phyloP scores from a whole-genome alignment of 164 flowering plant genomes.

The Vitis rotundifolia region DNA sequence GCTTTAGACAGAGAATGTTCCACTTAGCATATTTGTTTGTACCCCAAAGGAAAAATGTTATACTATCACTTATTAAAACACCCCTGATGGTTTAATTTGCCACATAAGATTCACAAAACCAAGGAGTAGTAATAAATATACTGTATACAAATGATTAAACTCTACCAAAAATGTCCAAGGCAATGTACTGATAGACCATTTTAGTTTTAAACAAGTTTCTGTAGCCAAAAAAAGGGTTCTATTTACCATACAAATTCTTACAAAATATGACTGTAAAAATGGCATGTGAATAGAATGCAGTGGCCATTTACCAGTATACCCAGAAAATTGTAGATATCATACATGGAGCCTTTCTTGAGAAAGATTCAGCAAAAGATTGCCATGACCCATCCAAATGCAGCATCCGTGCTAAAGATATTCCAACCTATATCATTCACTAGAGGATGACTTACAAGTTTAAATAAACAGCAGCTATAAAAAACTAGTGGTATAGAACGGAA shows the following conservation, averaged over 20 bases:
- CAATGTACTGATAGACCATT: background rate
- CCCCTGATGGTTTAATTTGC: no score
- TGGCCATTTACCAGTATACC: conserved; percentile 72
- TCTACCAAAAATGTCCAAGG: conserved; percentile 1
- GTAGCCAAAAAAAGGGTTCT: background rate
- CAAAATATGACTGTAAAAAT: background rate
- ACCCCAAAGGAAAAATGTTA: no score
- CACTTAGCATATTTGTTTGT: no score
- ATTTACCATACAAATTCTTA: background rate
- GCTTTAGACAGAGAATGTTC: no score
- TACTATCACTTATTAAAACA: no score
- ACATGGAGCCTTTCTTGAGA: conserved; percentile 68
- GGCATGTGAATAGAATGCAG: conserved; percentile 1
- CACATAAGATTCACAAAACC: no score
- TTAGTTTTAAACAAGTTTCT: background rate
- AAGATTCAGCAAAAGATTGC: conserved; percentile 65
- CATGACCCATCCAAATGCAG: conserved; percentile 77
- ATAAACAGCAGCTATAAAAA: background rate
- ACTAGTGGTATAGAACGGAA: background rate
- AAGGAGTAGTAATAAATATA: no score
- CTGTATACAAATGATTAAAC: no score
- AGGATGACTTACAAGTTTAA: conserved; percentile 12
- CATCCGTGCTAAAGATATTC: conserved; percentile 60
- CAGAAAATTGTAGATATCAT: conserved; percentile 77
- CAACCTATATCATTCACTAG: conserved; percentile 58